phyloP scores from a whole-genome alignment of 2,329 filamentous ascomycete genomes.

The Phaeoacremonium minimum region DNA sequence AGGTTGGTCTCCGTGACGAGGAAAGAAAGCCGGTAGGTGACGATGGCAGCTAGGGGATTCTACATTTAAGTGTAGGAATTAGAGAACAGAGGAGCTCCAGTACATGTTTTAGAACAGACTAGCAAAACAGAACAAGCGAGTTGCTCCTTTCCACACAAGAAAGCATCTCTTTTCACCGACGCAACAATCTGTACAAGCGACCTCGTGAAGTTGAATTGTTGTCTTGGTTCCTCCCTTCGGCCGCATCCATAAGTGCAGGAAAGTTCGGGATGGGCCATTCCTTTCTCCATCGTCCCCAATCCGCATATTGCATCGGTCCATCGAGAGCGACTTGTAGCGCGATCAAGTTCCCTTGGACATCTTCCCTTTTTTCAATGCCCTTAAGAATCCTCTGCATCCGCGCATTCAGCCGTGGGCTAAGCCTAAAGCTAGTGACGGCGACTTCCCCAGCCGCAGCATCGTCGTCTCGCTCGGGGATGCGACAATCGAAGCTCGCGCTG shows the following conservation, averaged over 20 bases:
- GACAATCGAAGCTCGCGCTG: neutral
- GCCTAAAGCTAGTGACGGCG: neutral
- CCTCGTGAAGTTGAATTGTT: no score
- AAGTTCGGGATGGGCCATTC: neutral
- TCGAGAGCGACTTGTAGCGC: neutral
- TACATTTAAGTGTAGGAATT: no score
- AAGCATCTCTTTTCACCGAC: no score
- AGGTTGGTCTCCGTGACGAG: no score
- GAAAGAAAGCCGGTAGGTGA: no score
- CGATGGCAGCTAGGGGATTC: no score
- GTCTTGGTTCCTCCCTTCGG: neutral
- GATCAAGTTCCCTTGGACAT: neutral
- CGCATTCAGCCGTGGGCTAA: neutral
- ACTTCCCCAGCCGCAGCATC: neutral
- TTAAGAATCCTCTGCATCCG: neutral
- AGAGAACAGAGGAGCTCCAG: no score
- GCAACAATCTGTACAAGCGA: no score
- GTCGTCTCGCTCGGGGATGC: neutral
- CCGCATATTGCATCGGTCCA: neutral
- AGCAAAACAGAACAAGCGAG: no score
- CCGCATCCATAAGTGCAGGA: neutral
- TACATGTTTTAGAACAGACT: no score
- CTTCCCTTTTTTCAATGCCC: neutral
- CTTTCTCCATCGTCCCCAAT: neutral
- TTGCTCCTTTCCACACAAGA: no score